These are phyloP conservation scores for Forsythia suspensa DNA, from an alignment of 257 asterid species.

Conservation along the genomic window DNA sequence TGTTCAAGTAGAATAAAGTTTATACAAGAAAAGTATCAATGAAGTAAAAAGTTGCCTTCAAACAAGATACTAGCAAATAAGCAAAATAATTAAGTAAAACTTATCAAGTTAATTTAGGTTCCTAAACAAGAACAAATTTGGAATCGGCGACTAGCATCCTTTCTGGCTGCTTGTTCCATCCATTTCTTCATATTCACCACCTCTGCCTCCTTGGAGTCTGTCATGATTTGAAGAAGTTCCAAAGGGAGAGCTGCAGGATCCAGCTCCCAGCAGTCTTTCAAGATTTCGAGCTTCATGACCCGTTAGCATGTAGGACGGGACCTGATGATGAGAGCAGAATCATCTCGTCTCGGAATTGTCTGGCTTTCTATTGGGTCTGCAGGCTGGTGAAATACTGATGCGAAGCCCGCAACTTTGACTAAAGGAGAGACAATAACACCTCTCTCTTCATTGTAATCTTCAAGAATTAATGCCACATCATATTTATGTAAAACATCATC, in stretches of 20 bases:
- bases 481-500: slow-evolving; percentile 50
- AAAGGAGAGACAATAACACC: slow-evolving; percentile 59
- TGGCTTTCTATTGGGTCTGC: slow-evolving; percentile 26
- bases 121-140: no score
- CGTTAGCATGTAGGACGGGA: slow-evolving; percentile 6
- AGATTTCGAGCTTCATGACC: not conserved
- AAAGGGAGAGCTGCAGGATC: not conserved
- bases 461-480: slow-evolving; percentile 62
- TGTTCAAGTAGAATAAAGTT: no score
- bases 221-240: not conserved
- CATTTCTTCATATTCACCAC: no score
- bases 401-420: slow-evolving; percentile 65
- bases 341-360: slow-evolving; percentile 57
- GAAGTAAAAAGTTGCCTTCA: not conserved
- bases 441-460: slow-evolving; percentile 45
- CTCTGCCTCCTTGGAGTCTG: not conserved
- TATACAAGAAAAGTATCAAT: no score
- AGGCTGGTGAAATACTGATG: slow-evolving; percentile 49
- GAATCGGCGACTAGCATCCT: no score
- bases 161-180: no score
- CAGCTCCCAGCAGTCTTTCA: not conserved
- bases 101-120: no score
- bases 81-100: no score
- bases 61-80: not conserved
- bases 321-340: slow-evolving; percentile 79